These are phyloP conservation scores for Albifimbria verrucaria DNA, from an alignment of 2,329 filamentous ascomycete species.

Conservation along the genomic window DNA sequence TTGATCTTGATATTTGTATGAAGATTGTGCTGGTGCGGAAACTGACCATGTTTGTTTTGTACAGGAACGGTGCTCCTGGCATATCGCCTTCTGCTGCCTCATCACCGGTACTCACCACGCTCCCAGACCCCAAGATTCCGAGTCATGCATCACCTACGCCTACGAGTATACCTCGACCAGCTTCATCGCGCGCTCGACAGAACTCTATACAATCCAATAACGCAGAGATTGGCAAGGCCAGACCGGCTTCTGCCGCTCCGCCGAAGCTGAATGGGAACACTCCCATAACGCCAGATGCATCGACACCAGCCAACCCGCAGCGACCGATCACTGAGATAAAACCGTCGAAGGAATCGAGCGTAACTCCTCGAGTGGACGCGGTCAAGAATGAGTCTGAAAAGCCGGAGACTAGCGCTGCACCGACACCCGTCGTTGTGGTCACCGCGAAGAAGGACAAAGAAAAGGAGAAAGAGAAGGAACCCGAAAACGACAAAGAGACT, in stretches of 20 bases:
- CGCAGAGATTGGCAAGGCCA: slow-evolving; percentile 51
- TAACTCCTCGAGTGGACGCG: slow-evolving; percentile 27
- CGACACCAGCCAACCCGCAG: slow-evolving; percentile 24
- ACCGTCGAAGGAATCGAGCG: slow-evolving; percentile 43
- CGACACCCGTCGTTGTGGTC: slow-evolving; percentile 22
- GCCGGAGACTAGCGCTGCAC: slow-evolving; percentile 17
- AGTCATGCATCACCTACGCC: slow-evolving; percentile 42
- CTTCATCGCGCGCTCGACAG: slow-evolving; percentile 70
- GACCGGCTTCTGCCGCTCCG: slow-evolving; percentile 58
- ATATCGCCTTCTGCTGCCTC: slow-evolving; percentile 71
- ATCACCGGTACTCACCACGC: slow-evolving; percentile 69
- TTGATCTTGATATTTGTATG: too few species aligned
- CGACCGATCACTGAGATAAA: slow-evolving; percentile 43
- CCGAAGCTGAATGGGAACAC: slow-evolving; percentile 56
- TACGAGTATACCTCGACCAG: slow-evolving; percentile 53
- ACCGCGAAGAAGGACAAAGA: slow-evolving; percentile 8
- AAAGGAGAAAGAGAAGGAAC: not conserved
- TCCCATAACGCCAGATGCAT: slow-evolving; percentile 33
- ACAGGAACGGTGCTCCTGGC: slow-evolving; percentile 36
- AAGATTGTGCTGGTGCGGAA: too few species aligned
- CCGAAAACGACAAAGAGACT: not conserved
- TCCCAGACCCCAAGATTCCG: slow-evolving; percentile 57
- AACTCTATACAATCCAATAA: slow-evolving; percentile 65
- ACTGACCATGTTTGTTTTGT: slow-evolving; percentile 12
- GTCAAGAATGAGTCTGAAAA: slow-evolving; percentile 31